Percentiles rank a stretch among this genome's conserved stretches.
Evolutionary conservation across 208 protist genomes (phyloP).

Genomic region (Kentomonas sorsogonicus): DNA sequence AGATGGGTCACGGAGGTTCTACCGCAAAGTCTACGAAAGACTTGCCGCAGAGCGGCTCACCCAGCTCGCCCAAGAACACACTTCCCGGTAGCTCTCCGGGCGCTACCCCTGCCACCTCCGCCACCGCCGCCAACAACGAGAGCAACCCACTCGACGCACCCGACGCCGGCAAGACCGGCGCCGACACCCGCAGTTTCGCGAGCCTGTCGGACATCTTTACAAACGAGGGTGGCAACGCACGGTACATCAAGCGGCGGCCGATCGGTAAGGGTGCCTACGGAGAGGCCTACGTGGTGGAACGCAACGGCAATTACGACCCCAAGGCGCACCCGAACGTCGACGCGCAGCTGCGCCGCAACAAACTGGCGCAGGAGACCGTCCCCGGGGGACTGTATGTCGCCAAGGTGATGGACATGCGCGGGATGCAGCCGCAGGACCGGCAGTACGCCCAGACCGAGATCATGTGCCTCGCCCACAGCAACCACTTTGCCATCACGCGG

Average conservation of each 20-base stretch:
- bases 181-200: background rate
- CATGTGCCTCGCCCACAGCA: conserved; percentile 75
- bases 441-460: conserved; percentile 82
- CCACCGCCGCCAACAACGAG: too few species aligned
- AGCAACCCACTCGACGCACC: too few species aligned
- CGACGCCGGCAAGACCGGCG: background rate
- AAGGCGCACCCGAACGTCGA: conserved; percentile 17
- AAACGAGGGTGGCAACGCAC: conserved; percentile 17
- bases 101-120: too few species aligned
- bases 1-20: too few species aligned
- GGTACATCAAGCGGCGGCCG: conserved; percentile 54
- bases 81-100: too few species aligned
- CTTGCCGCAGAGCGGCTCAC: too few species aligned
- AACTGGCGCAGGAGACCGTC: conserved; percentile 27
- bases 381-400: conserved; percentile 55
- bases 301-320: conserved; percentile 48
- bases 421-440: conserved; percentile 52
- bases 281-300: conserved; percentile 74
- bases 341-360: conserved; percentile 23
- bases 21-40: too few species aligned
- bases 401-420: conserved; percentile 79
- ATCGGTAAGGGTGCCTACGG: conserved; percentile 91
- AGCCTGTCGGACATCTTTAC: conserved; percentile 26
- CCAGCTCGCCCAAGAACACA: too few species aligned
- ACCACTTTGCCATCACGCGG: conserved; percentile 80